Conservation (phyloP, 257 asterid genomes). For the Gynochthodes officinalis region DNA sequence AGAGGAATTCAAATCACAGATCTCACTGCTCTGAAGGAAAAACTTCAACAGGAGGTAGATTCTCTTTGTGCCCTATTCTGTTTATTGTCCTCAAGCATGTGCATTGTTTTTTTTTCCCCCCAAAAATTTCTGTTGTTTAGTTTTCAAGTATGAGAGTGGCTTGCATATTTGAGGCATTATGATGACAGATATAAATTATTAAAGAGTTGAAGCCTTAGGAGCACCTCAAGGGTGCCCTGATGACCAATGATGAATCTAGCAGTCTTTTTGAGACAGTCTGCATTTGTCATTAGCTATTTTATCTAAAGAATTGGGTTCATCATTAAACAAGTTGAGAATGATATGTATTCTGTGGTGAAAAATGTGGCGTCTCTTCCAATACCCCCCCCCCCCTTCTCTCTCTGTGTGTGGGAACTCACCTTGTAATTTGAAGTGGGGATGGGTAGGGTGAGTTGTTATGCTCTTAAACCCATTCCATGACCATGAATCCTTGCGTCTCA, state of each 20-base stretch:
- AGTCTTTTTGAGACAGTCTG: not conserved
- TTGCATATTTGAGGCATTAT: not conserved
- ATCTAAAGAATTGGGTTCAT: not conserved
- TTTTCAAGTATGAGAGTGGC: not conserved
- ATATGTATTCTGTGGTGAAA: not conserved
- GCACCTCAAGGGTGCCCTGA: not conserved
- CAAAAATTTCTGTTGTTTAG: not conserved
- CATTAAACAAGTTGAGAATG: not conserved
- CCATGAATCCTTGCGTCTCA: slow-evolving; percentile 19
- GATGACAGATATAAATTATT: not conserved
- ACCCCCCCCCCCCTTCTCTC: too few relatives aligned
- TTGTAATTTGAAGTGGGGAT: not conserved
- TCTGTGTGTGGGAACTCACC: not conserved
- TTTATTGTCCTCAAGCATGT: not conserved
- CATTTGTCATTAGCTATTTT: not conserved
- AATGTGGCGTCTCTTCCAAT: too few relatives aligned
- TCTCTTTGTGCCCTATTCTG: slow-evolving; percentile 12
- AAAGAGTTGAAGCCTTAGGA: not conserved
- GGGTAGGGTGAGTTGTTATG: not conserved
- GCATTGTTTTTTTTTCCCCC: not conserved
- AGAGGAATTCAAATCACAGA: slow-evolving; percentile 70
- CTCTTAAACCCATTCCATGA: not conserved
- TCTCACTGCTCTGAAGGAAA: slow-evolving; percentile 66
- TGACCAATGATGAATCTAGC: not conserved
- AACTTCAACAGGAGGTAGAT: slow-evolving; percentile 80